Evolutionary conservation across 306 rosid genomes (phyloP), one percentile per base, ranked within the genome.

Genomic region (Sindora glabra): DNA sequence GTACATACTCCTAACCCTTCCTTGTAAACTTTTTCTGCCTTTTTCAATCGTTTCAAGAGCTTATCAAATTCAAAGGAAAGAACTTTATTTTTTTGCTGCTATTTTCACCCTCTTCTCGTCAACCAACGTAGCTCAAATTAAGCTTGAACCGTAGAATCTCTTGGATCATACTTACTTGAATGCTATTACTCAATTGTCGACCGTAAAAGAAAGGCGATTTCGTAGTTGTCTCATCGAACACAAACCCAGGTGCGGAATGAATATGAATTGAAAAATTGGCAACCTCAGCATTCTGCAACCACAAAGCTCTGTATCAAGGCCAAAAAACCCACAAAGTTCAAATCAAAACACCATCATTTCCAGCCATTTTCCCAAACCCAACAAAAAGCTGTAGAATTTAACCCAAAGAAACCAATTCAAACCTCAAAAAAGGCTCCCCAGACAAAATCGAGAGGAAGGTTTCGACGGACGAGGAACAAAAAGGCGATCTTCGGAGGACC

Each of bases 351-450:
- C 37, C 37, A 1, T 14, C 5, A 64, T 60, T n/a, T 33, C 49
- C 48, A 25, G 33, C 42, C 8, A 52, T 2, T 73, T 48, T 40
- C 41, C 54, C 29, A 15, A 12, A 17, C 17, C 25, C 2, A 59
- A 62, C 70, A 58, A 72, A 60, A 6, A 27, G 6, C 2, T 4
- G 38, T 42, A 53, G 19, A 45, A 50, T n/a, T 7, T 34, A 22
- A 30, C 5, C 40, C 17, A 14, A 1, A 7, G 12, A 23, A 38
- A 29, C 9, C 5, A 2, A 6, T 4, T 5, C 17, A 18, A 50
- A 91, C 97, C 97, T 92, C 81, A 37, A 92, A 86, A 82, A 92
- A 92, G 38, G 73, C 34, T 16, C 49, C 96, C 99, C 96, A 92
- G 21, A 92, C 90, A 64, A 92, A 92, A 80, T 89, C 99, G 29